A percentile compares a stretch with the other conserved stretches of the same genome.
phyloP scores from a whole-genome alignment of 2,329 filamentous ascomycete species.

The Penicillium frequentans region DNA sequence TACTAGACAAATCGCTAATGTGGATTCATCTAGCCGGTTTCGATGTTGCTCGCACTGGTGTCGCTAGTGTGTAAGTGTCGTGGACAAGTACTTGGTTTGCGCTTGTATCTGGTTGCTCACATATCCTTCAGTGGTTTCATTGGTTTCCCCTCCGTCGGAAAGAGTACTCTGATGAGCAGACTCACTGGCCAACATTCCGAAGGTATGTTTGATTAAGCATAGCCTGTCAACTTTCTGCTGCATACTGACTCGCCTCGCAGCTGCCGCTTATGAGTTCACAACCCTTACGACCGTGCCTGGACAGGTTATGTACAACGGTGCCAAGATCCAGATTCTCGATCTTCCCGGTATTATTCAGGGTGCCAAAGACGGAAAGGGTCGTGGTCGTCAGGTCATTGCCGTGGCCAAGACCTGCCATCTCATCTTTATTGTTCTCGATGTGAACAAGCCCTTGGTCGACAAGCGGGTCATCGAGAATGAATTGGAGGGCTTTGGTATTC shows the following conservation, averaged over 20 bases:
- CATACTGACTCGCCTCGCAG: conserved; percentile 41
- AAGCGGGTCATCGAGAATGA: conserved; percentile 95
- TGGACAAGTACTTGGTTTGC: not conserved
- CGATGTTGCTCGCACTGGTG: conserved; percentile 96
- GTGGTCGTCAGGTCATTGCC: conserved; percentile 97
- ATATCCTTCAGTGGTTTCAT: conserved; percentile 70
- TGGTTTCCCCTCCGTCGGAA: conserved; percentile 96
- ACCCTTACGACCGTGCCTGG: conserved; percentile 96
- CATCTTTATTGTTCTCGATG: conserved; percentile 97
- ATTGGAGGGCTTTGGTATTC: conserved; percentile 94
- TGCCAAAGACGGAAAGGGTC: conserved; percentile 95
- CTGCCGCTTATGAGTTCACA: conserved; percentile 96
- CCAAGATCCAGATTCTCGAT: conserved; percentile 97
- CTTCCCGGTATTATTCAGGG: conserved; percentile 98
- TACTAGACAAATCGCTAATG: conserved; percentile 16
- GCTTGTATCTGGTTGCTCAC: not conserved
- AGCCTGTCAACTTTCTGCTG: not conserved
- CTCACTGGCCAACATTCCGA: conserved; percentile 97
- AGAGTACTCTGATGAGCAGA: conserved; percentile 94
- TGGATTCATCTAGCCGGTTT: conserved; percentile 65
- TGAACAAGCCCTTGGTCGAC: conserved; percentile 97
- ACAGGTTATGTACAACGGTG: conserved; percentile 93
- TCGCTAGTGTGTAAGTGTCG: conserved; percentile 74
- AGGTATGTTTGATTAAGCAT: conserved; percentile 37
- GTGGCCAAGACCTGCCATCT: conserved; percentile 98